A percentile compares a stretch with the other conserved stretches of the same genome.
These are phyloP conservation scores for Trifolium pratense DNA, from an alignment of 306 rosid species.

Conservation along the genomic window DNA sequence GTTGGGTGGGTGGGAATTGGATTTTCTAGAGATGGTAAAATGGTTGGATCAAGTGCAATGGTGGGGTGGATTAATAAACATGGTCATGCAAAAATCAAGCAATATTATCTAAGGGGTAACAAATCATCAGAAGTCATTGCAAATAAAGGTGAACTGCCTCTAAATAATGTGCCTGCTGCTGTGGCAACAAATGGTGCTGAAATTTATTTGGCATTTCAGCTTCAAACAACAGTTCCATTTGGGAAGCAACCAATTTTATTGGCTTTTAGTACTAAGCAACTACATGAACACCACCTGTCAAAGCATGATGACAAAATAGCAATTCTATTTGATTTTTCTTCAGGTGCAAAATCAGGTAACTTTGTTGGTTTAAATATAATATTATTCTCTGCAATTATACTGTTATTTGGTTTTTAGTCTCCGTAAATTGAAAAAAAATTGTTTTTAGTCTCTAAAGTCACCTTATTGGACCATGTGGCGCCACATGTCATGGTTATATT, in stretches of 20 bases:
- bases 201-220: conserved; percentile 89
- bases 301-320: conserved; percentile 70
- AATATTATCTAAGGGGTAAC: conserved; percentile 78
- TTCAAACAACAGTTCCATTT: conserved; percentile 60
- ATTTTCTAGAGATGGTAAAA: conserved; percentile 81
- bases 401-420: too few relatives aligned
- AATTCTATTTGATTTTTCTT: conserved; percentile 74
- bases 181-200: conserved; percentile 87
- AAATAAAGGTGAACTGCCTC: conserved; percentile 93
- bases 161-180: conserved; percentile 76
- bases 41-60: conserved; percentile 98
- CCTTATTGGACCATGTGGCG: too few relatives aligned
- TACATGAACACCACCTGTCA: conserved; percentile 67
- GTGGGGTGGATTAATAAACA: conserved; percentile 87
- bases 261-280: conserved; percentile 68
- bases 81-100: conserved; percentile 86
- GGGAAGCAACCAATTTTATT: conserved; percentile 75
- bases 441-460: too few relatives aligned
- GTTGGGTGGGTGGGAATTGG: conserved; percentile 97
- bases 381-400: too few relatives aligned
- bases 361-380: too few relatives aligned
- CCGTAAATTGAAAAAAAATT: too few relatives aligned
- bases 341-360: conserved; percentile 47
- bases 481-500: too few relatives aligned
- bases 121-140: conserved; percentile 68